These are phyloP conservation scores for Phytopythium boreale DNA, from an alignment of 352 stramenopile genomes.

Conservation along the genomic window DNA sequence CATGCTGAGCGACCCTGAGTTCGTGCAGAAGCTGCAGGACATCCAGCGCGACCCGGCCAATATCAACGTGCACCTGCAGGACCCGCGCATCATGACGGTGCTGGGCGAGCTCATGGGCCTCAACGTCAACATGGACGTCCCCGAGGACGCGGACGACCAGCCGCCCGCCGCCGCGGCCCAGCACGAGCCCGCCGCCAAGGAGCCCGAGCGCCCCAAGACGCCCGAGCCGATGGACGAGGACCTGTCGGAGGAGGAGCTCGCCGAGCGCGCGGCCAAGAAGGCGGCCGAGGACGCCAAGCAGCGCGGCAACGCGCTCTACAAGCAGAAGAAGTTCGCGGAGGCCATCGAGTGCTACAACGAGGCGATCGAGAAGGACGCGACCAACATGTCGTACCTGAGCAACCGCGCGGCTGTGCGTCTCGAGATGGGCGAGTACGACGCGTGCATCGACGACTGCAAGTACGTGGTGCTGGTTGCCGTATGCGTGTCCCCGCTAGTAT, in stretches of 20 bases:
- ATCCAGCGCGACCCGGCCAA: slow-evolving; percentile 77
- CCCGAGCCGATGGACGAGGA: slow-evolving; percentile 83
- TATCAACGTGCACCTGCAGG: slow-evolving; percentile 75
- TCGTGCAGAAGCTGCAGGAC: slow-evolving; percentile 77
- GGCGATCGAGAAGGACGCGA: slow-evolving; percentile 93
- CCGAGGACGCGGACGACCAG: slow-evolving; percentile 47
- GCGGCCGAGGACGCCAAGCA: slow-evolving; percentile 91
- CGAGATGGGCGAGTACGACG: slow-evolving; percentile 94
- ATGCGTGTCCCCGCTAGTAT: slow-evolving; percentile 4
- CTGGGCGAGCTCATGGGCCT: slow-evolving; percentile 84
- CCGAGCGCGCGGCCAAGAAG: slow-evolving; percentile 52
- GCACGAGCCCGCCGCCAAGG: slow-evolving; percentile 12
- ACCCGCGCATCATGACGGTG: slow-evolving; percentile 86
- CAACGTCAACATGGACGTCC: slow-evolving; percentile 63
- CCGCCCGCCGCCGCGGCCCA: slow-evolving; percentile 29
- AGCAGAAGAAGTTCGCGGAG: slow-evolving; percentile 95
- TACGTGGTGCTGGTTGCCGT: slow-evolving; percentile 22
- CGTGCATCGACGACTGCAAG: slow-evolving; percentile 93
- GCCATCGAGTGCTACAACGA: slow-evolving; percentile 95
- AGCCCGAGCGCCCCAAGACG: slow-evolving; percentile 24
- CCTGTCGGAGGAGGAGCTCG: slow-evolving; percentile 83
- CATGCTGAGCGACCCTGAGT: slow-evolving; percentile 91
- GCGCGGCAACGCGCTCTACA: slow-evolving; percentile 97
- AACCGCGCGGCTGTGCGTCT: slow-evolving; percentile 98
- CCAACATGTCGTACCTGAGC: slow-evolving; percentile 96